Evolutionary conservation across 1,284 basidiomycete genomes (phyloP).

Genomic region (Melampsora americana): DNA sequence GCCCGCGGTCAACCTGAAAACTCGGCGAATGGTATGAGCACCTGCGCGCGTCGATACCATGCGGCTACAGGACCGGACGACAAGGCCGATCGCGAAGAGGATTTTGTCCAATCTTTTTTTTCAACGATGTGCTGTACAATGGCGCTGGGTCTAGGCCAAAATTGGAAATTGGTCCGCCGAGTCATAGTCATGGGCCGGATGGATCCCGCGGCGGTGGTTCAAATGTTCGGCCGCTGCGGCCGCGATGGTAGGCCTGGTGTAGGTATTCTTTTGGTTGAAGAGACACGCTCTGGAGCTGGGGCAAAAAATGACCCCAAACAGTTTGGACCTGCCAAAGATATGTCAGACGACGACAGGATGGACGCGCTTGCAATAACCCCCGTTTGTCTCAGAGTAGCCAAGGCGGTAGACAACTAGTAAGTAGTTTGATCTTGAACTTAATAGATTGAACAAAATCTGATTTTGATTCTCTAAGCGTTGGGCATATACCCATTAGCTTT

Average conservation of each 20-base stretch:
- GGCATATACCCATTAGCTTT: constrained; percentile 11
- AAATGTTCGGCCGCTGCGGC: constrained; percentile 8
- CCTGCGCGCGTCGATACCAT: background rate
- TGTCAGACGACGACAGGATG: constrained; percentile 16
- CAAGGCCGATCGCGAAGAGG: no score
- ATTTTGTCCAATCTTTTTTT: no score
- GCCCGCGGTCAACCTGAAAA: background rate
- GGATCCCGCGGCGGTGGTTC: background rate
- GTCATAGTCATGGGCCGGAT: constrained; percentile 5
- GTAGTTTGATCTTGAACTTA: no score
- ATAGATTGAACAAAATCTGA: no score
- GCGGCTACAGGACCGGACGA: background rate
- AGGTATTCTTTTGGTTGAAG: constrained; percentile 8
- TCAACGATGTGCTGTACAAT: background rate
- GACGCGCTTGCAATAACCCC: constrained; percentile 14
- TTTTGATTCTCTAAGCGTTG: background rate
- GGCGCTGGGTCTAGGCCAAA: constrained; percentile 14
- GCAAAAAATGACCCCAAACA: background rate
- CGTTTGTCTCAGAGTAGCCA: constrained; percentile 6
- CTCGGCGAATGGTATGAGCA: background rate
- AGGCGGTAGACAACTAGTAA: no score
- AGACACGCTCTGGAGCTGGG: background rate
- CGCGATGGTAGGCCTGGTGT: constrained; percentile 5
- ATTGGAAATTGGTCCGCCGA: background rate
- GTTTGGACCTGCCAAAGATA: background rate